Evolutionary conservation across 2,329 filamentous ascomycete genomes (phyloP).

Genomic region (Botrytis medusae): DNA sequence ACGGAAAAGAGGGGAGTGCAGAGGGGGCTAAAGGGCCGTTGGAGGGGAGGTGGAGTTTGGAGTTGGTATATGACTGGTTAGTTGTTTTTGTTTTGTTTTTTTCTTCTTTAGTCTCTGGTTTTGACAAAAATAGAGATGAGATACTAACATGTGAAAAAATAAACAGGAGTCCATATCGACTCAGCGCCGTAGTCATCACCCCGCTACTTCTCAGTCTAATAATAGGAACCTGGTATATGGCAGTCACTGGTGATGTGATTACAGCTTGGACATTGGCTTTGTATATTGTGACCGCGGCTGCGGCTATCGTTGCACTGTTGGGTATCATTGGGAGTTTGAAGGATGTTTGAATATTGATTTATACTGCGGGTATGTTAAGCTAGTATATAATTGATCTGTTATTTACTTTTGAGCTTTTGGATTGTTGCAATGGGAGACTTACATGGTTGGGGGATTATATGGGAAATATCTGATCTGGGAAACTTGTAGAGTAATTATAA

Average conservation of each 20-base stretch:
- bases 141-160: conserved; percentile 26
- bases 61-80: conserved; percentile 16
- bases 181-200: conserved; percentile 27
- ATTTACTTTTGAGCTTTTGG: neutral
- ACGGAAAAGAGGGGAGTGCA: neutral
- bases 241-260: conserved; percentile 28
- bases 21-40: neutral
- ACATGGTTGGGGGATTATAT: neutral
- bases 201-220: conserved; percentile 28
- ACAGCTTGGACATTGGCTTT: conserved; percentile 32
- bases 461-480: neutral
- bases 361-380: neutral
- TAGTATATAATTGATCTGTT: neutral
- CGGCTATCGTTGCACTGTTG: conserved; percentile 34
- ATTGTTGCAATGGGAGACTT: neutral
- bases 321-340: conserved; percentile 34
- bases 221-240: conserved; percentile 33
- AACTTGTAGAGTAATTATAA: neutral
- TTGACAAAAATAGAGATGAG: neutral
- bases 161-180: conserved; percentile 31
- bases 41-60: conserved; percentile 16
- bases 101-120: neutral
- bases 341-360: conserved; percentile 26
- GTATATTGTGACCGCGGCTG: conserved; percentile 34
- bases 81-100: neutral